Conservation (phyloP, 2,329 filamentous ascomycete genomes). For the Zymoseptoria tritici region DNA sequence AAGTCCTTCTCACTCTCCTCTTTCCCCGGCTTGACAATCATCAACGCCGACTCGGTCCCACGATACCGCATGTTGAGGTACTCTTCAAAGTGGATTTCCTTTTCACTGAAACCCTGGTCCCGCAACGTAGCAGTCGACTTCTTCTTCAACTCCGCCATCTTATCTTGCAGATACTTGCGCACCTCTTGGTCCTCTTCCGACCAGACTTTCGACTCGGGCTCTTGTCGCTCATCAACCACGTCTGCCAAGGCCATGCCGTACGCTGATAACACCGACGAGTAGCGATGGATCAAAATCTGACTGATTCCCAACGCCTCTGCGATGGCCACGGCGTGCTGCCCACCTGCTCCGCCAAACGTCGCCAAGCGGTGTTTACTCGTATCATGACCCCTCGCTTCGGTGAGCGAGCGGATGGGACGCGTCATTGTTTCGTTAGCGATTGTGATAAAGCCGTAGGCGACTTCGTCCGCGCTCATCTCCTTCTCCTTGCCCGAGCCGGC, state of each 20-base stretch:
- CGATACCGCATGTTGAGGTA: constrained; percentile 92
- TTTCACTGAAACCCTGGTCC: constrained; percentile 70
- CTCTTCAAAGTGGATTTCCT: constrained; percentile 75
- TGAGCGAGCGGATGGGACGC: constrained; percentile 79
- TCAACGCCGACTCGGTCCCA: constrained; percentile 83
- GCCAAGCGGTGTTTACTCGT: constrained; percentile 84
- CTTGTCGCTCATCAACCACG: constrained; percentile 84
- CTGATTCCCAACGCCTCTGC: constrained; percentile 75
- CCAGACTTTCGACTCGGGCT: constrained; percentile 59
- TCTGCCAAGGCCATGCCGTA: constrained; percentile 92
- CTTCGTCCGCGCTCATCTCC: constrained; percentile 70
- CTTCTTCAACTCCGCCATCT: constrained; percentile 73
- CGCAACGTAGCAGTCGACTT: constrained; percentile 60
- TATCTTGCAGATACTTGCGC: constrained; percentile 56
- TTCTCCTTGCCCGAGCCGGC: constrained; percentile 51
- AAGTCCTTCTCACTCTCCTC: constrained; percentile 55
- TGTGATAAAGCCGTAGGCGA: constrained; percentile 81
- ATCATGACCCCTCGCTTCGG: constrained; percentile 86
- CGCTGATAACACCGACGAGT: constrained; percentile 81
- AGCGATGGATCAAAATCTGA: constrained; percentile 78
- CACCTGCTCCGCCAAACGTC: constrained; percentile 85
- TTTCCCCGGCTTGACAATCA: constrained; percentile 68
- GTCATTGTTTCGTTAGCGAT: constrained; percentile 92
- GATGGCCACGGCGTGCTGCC: constrained; percentile 87
- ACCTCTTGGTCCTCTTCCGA: constrained; percentile 50